Percentiles rank a stretch among this genome's conserved stretches.
phyloP scores from a whole-genome alignment of 805 yeast genomes.

The Kluyveromyces starmeri region DNA sequence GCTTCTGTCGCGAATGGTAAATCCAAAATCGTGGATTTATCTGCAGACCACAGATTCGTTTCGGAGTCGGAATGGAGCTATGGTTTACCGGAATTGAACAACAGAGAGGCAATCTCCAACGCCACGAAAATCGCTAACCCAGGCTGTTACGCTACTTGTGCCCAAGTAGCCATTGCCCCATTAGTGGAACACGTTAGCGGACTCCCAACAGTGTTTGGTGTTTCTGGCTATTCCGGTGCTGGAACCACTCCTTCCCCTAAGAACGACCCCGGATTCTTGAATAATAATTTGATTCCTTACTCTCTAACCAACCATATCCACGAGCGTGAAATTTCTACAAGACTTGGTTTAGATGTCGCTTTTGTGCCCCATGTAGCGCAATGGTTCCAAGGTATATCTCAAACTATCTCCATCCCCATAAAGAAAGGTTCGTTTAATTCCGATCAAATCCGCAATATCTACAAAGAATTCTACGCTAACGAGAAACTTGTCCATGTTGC shows the following conservation, averaged over 20 bases:
- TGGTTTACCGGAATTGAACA: constrained; percentile 88
- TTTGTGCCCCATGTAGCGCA: constrained; percentile 97
- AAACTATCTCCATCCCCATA: constrained; percentile 85
- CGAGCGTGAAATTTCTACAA: constrained; percentile 83
- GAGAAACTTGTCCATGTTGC: constrained; percentile 78
- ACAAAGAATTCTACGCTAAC: constrained; percentile 78
- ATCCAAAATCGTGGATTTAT: constrained; percentile 80
- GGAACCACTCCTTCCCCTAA: constrained; percentile 98
- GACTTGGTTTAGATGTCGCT: constrained; percentile 70
- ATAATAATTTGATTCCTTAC: constrained; percentile 86
- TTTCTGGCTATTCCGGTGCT: constrained; percentile 98
- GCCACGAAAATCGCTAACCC: constrained; percentile 91
- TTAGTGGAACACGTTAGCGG: constrained; percentile 59
- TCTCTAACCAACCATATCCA: constrained; percentile 95
- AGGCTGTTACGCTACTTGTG: constrained; percentile 99
- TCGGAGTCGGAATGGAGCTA: constrained; percentile 81
- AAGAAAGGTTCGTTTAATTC: constrained; percentile 57
- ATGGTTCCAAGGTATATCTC: constrained; percentile 98
- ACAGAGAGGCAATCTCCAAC: constrained; percentile 53
- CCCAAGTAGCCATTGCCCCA: constrained; percentile 89
- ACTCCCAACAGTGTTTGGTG: constrained; percentile 83
- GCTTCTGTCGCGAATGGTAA: constrained; percentile 55
- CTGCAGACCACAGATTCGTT: constrained; percentile 96
- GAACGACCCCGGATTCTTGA: constrained; percentile 69
- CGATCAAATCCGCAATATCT: constrained; percentile 64